These are phyloP conservation scores for Allantophomopsis lycopodina DNA, from an alignment of 2,329 filamentous ascomycete species.

Conservation along the genomic window DNA sequence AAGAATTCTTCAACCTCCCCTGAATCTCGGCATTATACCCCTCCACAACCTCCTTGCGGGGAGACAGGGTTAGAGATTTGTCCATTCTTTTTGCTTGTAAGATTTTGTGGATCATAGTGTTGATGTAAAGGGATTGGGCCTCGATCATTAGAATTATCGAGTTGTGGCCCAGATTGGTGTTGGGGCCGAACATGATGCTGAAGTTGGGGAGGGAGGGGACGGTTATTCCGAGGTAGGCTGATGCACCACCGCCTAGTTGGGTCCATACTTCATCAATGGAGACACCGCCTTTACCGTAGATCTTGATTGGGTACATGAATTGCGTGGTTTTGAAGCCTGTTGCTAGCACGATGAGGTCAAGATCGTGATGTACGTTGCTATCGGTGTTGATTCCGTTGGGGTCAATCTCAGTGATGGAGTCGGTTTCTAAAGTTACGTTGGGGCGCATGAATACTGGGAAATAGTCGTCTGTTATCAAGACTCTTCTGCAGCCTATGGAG, in stretches of 20 bases:
- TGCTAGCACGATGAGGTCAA: slow-evolving; percentile 54
- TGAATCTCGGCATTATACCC: slow-evolving; percentile 33
- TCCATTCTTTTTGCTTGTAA: slow-evolving; percentile 27
- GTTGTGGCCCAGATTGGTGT: slow-evolving; percentile 34
- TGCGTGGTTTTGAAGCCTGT: slow-evolving; percentile 52
- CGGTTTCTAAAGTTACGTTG: slow-evolving; percentile 46
- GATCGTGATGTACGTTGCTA: slow-evolving; percentile 40
- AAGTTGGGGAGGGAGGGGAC: slow-evolving; percentile 40
- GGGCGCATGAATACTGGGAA: slow-evolving; percentile 47
- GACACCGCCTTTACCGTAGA: slow-evolving; percentile 29
- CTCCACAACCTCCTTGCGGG: slow-evolving; percentile 22
- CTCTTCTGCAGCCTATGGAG: slow-evolving; percentile 47
- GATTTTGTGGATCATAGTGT: slow-evolving; percentile 31
- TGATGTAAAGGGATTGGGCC: slow-evolving; percentile 39
- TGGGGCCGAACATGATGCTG: slow-evolving; percentile 42
- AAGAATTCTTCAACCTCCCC: slow-evolving; percentile 23
- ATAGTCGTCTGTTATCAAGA: slow-evolving; percentile 55
- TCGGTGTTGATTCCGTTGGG: slow-evolving; percentile 42
- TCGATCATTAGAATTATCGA: slow-evolving; percentile 50
- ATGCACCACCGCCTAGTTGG: slow-evolving; percentile 32
- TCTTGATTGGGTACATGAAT: slow-evolving; percentile 41
- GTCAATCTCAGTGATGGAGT: slow-evolving; percentile 44
- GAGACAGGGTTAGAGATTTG: slow-evolving; percentile 26
- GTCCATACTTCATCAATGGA: slow-evolving; percentile 34
- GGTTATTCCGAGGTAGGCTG: slow-evolving; percentile 34